Base-by-base conservation (phyloP, 345 rosid genomes). In the Combretum micranthum region DNA sequence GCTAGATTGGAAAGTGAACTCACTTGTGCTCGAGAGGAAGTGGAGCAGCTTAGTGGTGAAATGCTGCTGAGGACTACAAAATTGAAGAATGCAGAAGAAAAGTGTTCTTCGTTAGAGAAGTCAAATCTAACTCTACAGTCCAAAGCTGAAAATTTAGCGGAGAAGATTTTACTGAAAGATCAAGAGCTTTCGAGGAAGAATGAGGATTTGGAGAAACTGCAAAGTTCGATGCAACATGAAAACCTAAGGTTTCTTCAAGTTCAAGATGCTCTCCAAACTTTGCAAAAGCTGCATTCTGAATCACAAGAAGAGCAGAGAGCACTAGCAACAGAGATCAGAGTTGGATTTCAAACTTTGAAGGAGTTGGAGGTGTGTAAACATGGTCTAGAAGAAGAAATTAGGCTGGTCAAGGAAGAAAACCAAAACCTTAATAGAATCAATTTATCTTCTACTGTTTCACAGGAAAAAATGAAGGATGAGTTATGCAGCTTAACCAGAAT, bases 281-380 rank as follows among this genome's bases (percentile, higher is more conserved):
- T 85, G 68, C 72, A 80, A 62, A 57, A 64, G 73, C 58, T 80
- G 71, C 75, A 80, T 56, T 69, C 63, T 54, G 75, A 77, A 62
- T 82, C 84, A 44, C 83, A 75, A 52, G 82, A 75, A 64, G 90
- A 87, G 57, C 94, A 75, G 70, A 72, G 80, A 65, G 69, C 72
- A 61, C 83, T 93, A 67, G 75, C 86, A 59, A 66, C 73, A 52
- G 94, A 89, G 66, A 72, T 93, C 67, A 79, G 82, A 43, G 77
- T 76, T 50, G 78, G 62, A 71, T 59, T 81, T 65, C 81, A 79
- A 50, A 79, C 56, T 66, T 72, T 89, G 69, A 80, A 66, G 67
- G 80, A 68, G 52, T 60, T 83, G 61, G 85, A 80, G 67, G 59
- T 74, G 50, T 56, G 70, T 64, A 83, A 79, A 66, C 72, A 61